phyloP scores from a whole-genome alignment of 2,329 filamentous ascomycete genomes.

The Cladorrhinum sp. region DNA sequence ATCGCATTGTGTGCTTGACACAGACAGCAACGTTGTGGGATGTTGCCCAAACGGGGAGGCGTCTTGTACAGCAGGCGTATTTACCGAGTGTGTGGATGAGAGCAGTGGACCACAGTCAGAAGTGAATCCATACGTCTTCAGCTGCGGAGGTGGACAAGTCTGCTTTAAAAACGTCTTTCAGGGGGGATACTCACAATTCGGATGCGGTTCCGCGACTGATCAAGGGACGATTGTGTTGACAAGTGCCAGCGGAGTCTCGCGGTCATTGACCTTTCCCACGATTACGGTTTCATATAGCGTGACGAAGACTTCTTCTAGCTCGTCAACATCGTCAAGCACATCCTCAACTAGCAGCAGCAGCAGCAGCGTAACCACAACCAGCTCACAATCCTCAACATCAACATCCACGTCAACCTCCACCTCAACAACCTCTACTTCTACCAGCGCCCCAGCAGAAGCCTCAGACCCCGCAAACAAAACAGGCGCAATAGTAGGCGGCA shows the following conservation, averaged over 20 bases:
- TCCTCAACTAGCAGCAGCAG: constrained; percentile 13
- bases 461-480: constrained; percentile 31
- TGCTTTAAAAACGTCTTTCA: constrained; percentile 57
- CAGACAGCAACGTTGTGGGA: constrained; percentile 47
- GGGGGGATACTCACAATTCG: constrained; percentile 55
- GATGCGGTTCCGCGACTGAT: constrained; percentile 51
- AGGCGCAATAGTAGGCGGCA: constrained; percentile 54
- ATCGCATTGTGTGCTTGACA: constrained; percentile 57
- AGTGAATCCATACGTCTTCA: constrained; percentile 55
- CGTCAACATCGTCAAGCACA: constrained; percentile 11
- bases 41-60: constrained; percentile 53
- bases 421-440: constrained; percentile 10
- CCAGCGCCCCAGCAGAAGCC: constrained; percentile 19
- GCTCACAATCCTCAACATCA: constrained; percentile 17
- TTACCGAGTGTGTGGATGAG: constrained; percentile 54
- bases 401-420: constrained; percentile 7
- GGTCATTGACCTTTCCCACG: constrained; percentile 36
- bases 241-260: constrained; percentile 43
- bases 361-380: constrained; percentile 15
- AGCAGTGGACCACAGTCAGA: constrained; percentile 49
- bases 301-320: constrained; percentile 12
- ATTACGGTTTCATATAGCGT: constrained; percentile 34
- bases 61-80: constrained; percentile 54
- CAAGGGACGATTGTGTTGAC: constrained; percentile 49
- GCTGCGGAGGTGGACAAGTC: constrained; percentile 48